These are phyloP conservation scores for Chaetomiaceae sp. DNA, from an alignment of 2,329 filamentous ascomycete genomes.

Conservation along the genomic window DNA sequence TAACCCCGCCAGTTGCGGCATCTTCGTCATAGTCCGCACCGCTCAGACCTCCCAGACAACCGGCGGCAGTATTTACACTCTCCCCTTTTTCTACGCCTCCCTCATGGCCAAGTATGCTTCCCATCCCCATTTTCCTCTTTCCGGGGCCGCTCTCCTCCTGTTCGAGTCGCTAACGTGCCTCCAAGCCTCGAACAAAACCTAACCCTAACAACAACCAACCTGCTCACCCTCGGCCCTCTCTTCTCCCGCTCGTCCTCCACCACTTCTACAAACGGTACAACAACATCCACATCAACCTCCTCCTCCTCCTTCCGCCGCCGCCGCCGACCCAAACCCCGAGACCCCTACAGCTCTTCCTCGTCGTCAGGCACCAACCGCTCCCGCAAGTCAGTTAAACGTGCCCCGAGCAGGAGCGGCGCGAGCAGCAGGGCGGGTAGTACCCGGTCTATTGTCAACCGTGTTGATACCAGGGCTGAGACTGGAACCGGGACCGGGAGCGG, in stretches of 20 bases:
- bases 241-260: constrained; percentile 20
- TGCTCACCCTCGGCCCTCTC: constrained; percentile 33
- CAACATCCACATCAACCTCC: not conserved
- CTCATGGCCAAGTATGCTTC: constrained; percentile 32
- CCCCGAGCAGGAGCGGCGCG: not conserved
- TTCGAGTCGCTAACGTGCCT: not conserved
- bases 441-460: constrained; percentile 7
- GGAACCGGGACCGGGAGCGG: not conserved
- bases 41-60: constrained; percentile 33
- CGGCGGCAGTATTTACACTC: constrained; percentile 28
- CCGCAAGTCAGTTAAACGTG: not conserved
- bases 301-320: not conserved
- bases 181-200: constrained; percentile 35
- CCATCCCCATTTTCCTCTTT: not conserved
- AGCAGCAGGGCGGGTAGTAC: constrained; percentile 17
- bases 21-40: constrained; percentile 33
- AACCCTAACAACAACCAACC: constrained; percentile 36
- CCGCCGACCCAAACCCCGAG: constrained; percentile 12
- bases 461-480: constrained; percentile 6
- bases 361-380: not conserved
- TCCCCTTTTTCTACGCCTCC: constrained; percentile 31
- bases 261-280: constrained; percentile 10
- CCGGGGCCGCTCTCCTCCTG: not conserved
- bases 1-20: constrained; percentile 27
- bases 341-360: constrained; percentile 10